Percentiles rank a stretch among this genome's conserved stretches.
phyloP scores from a whole-genome alignment of 352 stramenopile species.

The Halophytophthora batemanensis region DNA sequence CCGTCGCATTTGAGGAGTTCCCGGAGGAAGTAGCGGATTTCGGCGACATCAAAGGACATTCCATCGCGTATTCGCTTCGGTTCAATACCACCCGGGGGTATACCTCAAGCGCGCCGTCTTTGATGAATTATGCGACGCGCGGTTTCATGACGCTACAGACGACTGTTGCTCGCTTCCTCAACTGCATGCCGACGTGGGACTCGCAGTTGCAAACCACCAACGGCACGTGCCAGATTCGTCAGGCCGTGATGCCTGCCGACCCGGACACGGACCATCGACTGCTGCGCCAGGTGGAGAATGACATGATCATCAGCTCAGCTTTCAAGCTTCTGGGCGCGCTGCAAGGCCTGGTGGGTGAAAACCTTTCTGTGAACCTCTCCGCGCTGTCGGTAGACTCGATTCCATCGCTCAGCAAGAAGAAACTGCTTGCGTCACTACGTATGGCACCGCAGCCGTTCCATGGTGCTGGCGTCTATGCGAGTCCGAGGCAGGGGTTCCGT shows the following conservation, averaged over 20 bases:
- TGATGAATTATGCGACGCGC: constrained; percentile 45
- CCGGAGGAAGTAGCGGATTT: constrained; percentile 30
- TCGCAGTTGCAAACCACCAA: constrained; percentile 16
- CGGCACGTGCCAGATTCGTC: constrained; percentile 41
- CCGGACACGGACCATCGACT: constrained; percentile 32
- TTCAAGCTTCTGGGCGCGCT: constrained; percentile 28
- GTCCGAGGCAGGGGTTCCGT: constrained; percentile 48
- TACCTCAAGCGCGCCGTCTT: constrained; percentile 41
- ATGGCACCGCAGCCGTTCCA: constrained; percentile 62
- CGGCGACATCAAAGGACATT: constrained; percentile 28
- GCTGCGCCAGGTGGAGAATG: constrained; percentile 42
- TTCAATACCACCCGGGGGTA: constrained; percentile 59
- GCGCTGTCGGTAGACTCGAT: constrained; percentile 32
- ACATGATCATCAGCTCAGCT: constrained; percentile 48
- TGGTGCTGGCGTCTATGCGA: constrained; percentile 43
- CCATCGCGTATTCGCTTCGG: constrained; percentile 60
- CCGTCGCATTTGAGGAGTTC: constrained; percentile 58
- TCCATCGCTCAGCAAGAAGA: constrained; percentile 25
- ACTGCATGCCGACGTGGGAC: constrained; percentile 65
- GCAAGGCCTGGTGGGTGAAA: constrained; percentile 9
- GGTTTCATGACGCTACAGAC: constrained; percentile 81
- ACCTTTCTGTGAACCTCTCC: constrained; percentile 8
- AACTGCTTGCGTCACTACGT: constrained; percentile 43
- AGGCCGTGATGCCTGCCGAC: constrained; percentile 27
- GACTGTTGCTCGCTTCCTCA: constrained; percentile 54